These are phyloP conservation scores for Epichloe sibirici DNA, from an alignment of 2,329 filamentous ascomycete species.

Conservation along the genomic window DNA sequence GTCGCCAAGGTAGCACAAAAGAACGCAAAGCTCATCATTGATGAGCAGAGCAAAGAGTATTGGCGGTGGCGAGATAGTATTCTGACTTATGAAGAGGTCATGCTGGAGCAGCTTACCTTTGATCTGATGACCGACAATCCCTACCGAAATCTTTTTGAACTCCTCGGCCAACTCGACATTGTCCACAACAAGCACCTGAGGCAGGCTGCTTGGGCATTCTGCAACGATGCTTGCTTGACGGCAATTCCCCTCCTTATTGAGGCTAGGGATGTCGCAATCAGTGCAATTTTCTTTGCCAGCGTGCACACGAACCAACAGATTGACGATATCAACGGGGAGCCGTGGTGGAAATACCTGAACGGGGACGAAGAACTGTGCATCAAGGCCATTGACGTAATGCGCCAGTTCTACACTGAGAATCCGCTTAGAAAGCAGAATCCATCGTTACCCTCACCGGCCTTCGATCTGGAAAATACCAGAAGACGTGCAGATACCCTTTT, in stretches of 20 bases:
- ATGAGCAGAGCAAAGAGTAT: slow-evolving; percentile 96
- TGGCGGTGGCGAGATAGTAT: slow-evolving; percentile 97
- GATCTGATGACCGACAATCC: slow-evolving; percentile 85
- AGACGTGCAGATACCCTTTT: slow-evolving; percentile 31
- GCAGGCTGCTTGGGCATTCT: slow-evolving; percentile 84
- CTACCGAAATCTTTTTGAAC: slow-evolving; percentile 72
- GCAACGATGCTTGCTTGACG: slow-evolving; percentile 82
- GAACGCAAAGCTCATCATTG: slow-evolving; percentile 76
- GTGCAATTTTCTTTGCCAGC: slow-evolving; percentile 76
- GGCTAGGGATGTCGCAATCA: slow-evolving; percentile 70
- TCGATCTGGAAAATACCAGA: slow-evolving; percentile 43
- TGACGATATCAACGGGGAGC: slow-evolving; percentile 59
- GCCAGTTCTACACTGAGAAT: slow-evolving; percentile 54
- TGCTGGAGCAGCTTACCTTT: slow-evolving; percentile 87
- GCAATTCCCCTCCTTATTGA: slow-evolving; percentile 71
- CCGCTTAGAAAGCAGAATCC: slow-evolving; percentile 46
- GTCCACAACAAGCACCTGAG: slow-evolving; percentile 72
- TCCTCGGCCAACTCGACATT: slow-evolving; percentile 59
- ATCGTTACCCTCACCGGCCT: slow-evolving; percentile 40
- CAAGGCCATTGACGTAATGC: slow-evolving; percentile 65
- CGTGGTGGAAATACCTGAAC: slow-evolving; percentile 79
- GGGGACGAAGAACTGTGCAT: slow-evolving; percentile 59
- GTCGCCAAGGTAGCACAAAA: slow-evolving; percentile 94
- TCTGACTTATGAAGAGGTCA: slow-evolving; percentile 78
- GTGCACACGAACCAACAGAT: slow-evolving; percentile 63